Conservation (phyloP, 2,329 filamentous ascomycete species). For the Epichloe uncinata region DNA sequence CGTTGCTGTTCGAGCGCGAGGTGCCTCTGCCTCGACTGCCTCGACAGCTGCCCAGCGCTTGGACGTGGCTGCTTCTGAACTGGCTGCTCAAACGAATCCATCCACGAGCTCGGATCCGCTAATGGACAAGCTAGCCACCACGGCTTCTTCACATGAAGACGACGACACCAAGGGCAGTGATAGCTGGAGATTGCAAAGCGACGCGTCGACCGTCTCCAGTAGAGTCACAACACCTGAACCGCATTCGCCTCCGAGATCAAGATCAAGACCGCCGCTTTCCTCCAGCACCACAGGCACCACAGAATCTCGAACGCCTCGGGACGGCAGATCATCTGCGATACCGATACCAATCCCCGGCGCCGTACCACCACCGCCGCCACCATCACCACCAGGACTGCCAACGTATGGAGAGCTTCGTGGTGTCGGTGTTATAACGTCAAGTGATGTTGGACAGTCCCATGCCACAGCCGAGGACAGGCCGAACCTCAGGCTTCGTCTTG, state of each 20-base stretch:
- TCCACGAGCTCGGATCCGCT: background rate
- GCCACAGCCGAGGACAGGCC: background rate
- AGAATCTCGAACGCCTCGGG: conserved; percentile 7
- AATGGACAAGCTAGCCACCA: conserved; percentile 6
- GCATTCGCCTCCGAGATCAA: conserved; percentile 7
- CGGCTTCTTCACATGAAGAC: conserved; percentile 15
- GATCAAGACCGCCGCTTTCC: conserved; percentile 5
- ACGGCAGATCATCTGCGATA: conserved; percentile 4
- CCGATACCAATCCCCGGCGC: conserved; percentile 7
- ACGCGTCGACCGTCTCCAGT: conserved; percentile 17
- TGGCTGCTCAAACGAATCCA: background rate
- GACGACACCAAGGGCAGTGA: conserved; percentile 15
- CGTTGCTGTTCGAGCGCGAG: background rate
- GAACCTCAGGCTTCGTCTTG: conserved; percentile 4
- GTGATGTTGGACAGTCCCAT: background rate
- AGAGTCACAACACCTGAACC: conserved; percentile 16
- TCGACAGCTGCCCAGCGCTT: background rate
- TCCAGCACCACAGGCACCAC: conserved; percentile 6
- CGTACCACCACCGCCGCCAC: conserved; percentile 7
- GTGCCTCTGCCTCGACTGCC: background rate
- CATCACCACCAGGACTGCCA: background rate
- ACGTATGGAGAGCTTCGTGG: background rate
- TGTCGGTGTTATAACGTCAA: background rate
- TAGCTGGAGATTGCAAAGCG: conserved; percentile 13
- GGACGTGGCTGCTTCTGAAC: background rate